Base-by-base conservation (phyloP, 2,329 filamentous ascomycete species). In the Talaromyces sp. region DNA sequence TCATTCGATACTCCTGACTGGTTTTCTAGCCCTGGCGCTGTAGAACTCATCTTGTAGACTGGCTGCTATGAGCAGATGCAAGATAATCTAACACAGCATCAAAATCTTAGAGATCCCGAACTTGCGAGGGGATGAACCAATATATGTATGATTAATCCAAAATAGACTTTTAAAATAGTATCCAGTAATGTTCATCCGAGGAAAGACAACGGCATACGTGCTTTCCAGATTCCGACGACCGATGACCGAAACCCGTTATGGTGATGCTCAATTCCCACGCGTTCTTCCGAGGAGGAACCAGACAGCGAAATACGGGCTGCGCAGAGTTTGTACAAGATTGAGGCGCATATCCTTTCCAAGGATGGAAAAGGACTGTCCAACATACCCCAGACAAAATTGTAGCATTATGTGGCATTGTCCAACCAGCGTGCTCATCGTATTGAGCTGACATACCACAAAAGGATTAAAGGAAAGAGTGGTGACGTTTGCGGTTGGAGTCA, bases 31-130 rank as follows among this genome's bases (percentile, higher is more conserved):
- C 24, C 52, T 43, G 19, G 22, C 31, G 52, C 37, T 31, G 39
- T 45, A 37, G 64, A 59, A 39, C 52, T 52, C 64, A 65, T 65
- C 16, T 19, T 56, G 47, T 39, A 50, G 9, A 31, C 14, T 24
- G 31, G 31, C 4, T 33, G 24, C 35, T 43, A 39, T 39, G 8
- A 56, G 27, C 14, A 48, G 10, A 48, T 48, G 11, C 22, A 14
- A 48, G 11, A 8, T 35, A 11, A 11, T 19, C 50, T 52, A n/a
- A 35, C 0, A 37, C 33, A n/a, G 19, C 33, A 37, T 56, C 2
- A 3, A n/a, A 14, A 10, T 11, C 4, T 1, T 8, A 52, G 27
- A 14, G 50, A 37, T 22, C 31, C n/a, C 19, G n/a, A 14, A 56
- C 24, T 33, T 24, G 52, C 52, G 33, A 39, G n/a, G 52, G 52